Percentiles rank a stretch among this genome's conserved stretches.
Conservation (phyloP, 148 eudicot species). For the Fagopyrum homotropicum region DNA sequence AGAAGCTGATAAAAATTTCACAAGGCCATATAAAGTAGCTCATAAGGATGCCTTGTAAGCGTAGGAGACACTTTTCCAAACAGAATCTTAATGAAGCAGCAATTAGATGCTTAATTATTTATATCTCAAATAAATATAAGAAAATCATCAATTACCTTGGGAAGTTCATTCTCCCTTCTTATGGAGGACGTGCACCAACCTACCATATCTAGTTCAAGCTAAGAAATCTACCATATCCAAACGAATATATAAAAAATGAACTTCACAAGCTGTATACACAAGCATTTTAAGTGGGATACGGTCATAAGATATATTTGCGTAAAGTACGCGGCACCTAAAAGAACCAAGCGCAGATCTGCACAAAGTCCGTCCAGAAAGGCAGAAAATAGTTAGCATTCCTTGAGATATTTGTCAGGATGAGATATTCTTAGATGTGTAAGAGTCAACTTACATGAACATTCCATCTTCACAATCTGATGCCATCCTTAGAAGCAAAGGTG, state of each 20-base stretch:
- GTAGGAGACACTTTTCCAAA: not conserved
- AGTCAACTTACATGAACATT: slow-evolving; percentile 65
- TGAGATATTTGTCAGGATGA: slow-evolving; percentile 9
- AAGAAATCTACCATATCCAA: slow-evolving; percentile 25
- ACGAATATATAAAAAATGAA: slow-evolving; percentile 7
- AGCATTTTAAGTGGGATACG: slow-evolving; percentile 61
- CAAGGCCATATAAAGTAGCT: not conserved
- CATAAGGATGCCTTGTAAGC: not conserved
- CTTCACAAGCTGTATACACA: not conserved
- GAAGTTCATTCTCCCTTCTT: slow-evolving; percentile 86
- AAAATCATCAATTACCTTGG: slow-evolving; percentile 42
- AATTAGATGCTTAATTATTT: not conserved
- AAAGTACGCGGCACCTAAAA: slow-evolving; percentile 74
- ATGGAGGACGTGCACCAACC: slow-evolving; percentile 98
- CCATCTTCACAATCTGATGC: slow-evolving; percentile 79
- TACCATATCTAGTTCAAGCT: slow-evolving; percentile 72
- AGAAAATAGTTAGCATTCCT: slow-evolving; percentile 12
- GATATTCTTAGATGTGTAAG: not conserved
- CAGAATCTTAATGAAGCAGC: not conserved
- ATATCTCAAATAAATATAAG: not conserved
- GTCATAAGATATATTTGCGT: slow-evolving; percentile 87
- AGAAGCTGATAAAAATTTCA: not conserved
- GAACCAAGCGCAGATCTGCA: slow-evolving; percentile 92
- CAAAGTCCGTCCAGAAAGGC: slow-evolving; percentile 11
- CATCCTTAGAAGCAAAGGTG: slow-evolving; percentile 91